A percentile compares a stretch with the other conserved stretches of the same genome.
Evolutionary conservation across 495 filamentous ascomycete species (phyloP).

Genomic region (Annulohypoxylon bovei): DNA sequence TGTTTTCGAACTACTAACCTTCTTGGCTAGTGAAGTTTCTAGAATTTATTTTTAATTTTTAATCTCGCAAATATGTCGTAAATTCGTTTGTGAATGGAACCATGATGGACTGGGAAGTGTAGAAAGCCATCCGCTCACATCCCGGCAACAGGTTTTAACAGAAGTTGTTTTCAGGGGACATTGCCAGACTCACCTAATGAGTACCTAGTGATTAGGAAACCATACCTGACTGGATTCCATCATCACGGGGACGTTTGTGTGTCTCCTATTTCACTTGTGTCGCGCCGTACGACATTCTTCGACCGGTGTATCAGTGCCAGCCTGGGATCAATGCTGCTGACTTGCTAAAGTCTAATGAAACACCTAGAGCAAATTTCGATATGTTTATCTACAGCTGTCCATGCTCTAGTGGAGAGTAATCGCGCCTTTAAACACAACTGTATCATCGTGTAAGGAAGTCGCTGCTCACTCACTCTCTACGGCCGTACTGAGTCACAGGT

Average conservation of each 20-base stretch:
- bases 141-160: neutral
- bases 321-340: neutral
- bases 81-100: neutral
- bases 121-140: neutral
- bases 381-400: neutral
- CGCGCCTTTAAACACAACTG: neutral
- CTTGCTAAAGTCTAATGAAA: neutral
- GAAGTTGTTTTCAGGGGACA: neutral
- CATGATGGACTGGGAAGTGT: neutral
- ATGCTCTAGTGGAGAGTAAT: neutral
- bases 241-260: neutral
- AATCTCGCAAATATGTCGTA: neutral
- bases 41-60: neutral
- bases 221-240: neutral
- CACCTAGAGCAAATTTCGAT: neutral
- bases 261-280: neutral
- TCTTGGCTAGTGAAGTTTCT: neutral
- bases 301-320: neutral
- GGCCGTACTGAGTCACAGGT: too few relatives aligned
- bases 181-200: neutral
- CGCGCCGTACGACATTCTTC: neutral
- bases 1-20: neutral
- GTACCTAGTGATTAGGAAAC: neutral
- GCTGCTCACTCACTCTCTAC: too few relatives aligned
- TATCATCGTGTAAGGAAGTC: too few relatives aligned